Base-by-base conservation (phyloP, 1,284 basidiomycete species). In the Exsudoporus floridanus region DNA sequence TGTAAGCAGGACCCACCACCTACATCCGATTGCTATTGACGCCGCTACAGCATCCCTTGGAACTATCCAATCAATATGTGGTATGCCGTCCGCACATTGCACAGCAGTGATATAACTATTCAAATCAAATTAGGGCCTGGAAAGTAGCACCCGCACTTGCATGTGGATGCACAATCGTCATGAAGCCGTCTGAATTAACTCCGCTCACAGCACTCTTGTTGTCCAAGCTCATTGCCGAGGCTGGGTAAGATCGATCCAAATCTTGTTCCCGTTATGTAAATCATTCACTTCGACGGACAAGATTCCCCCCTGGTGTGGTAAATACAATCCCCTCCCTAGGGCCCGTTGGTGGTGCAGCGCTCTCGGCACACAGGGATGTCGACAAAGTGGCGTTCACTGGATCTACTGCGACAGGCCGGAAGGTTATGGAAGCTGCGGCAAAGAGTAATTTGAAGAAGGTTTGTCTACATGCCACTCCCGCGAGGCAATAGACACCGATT, bases 11-110 rank as follows among this genome's bases (percentile, higher is more conserved):
- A 37, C 58, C 52, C 25, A 34, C 55, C 21, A 18, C 31, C 45
- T 47, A 38, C 41, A 28, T 56, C 43, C 8, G 18, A 46, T 56
- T 30, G 45, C 34, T 46, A 43, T 47, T 53, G 16, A 56, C 48
- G 28, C 27, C 49, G 36, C n/a, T 56, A 36, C 52, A 92, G 90
- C 61, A 92, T 93, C 58, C 90, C 90, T 12, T 92, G 89, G 90
- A 94, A 95, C 74, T 95, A 94, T 70, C 94, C 92, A 14, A 88
- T 96, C 68, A 83, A 83, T 61, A 94, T 95, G 92, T 92, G 90
- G 86, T 86, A 70, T 25, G 63, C 27, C 35, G 16, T 42, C 27
- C 34, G 36, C 46, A 27, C 47, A 51, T 56, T 45, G 54, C 40
- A 47, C 46, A 34, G 45, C 54, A 54, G 40, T 56, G 46, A 46